Evolutionary conservation across 2,329 filamentous ascomycete genomes (phyloP), one percentile per base, ranked within the genome.

Genomic region (Verticillium albo-atrum): DNA sequence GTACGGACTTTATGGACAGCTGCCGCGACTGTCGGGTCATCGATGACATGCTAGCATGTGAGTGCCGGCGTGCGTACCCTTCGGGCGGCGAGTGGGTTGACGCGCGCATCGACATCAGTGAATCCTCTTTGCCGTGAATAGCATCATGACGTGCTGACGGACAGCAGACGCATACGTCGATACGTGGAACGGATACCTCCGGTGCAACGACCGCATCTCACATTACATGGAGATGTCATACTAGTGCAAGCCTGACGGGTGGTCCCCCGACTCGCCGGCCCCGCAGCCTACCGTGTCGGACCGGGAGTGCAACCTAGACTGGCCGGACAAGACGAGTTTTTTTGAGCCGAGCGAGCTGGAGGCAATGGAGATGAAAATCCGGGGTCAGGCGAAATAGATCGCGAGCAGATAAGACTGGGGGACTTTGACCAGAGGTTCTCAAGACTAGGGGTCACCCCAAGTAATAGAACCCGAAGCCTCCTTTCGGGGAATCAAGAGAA

Each of bases 121-220:
- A 51, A 58, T n/a, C 23, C 9, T 25, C 20, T 12, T 0, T 14
- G 4, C 1, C 1, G 17, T 9, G 6, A 25, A 17, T 5, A 3
- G 32, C 15, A n/a, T n/a, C 14, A 42, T 17, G 0, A 1, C 27
- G 50, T 25, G 12, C 35, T 34, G 12, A 55, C 34, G 34, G 34
- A 14, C n/a, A 15, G 4, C 17, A 61, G 61, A 61, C 42, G 26
- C 15, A 25, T 47, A 58, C 26, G 15, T 62, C 23, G 32, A 25
- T 35, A 62, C 56, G 35, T 62, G 59, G 56, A 61, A 62, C 30
- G 61, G 59, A 9, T 58, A 62, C 10, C 56, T 62, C 25, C 37
- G 47, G 25, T 62, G 61, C 37, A 30, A 25, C 35, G 32, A 56
- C 25, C 34, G 30, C 35, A 55, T 62, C 6, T 62, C 61, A 1